phyloP scores from a whole-genome alignment of 202 grass and related monocot species.

The Panicum virgatum region DNA sequence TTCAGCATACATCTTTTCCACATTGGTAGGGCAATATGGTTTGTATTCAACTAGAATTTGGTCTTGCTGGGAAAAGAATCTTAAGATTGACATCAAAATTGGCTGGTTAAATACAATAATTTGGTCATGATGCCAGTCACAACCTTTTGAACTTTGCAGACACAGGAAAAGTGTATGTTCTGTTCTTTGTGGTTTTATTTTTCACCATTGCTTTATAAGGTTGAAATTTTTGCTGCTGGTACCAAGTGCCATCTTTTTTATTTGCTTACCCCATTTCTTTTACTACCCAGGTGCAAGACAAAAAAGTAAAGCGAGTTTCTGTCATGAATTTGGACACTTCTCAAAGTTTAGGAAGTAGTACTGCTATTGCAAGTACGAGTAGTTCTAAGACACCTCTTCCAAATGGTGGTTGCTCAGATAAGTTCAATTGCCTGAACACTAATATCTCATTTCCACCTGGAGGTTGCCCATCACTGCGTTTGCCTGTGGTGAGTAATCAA shows the following conservation, averaged over 20 bases:
- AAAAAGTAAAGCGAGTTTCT: constrained; percentile 85
- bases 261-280: constrained; percentile 7
- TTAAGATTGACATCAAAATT: constrained; percentile 9
- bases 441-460: constrained; percentile 68
- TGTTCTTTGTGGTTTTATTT: constrained; percentile 17
- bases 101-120: background rate
- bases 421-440: constrained; percentile 37
- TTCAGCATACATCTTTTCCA: background rate
- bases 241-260: background rate
- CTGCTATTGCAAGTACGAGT: constrained; percentile 59
- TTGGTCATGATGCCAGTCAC: background rate
- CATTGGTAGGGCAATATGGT: background rate
- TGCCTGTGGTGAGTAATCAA: constrained; percentile 81
- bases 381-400: constrained; percentile 49
- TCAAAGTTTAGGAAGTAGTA: constrained; percentile 48
- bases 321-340: constrained; percentile 77
- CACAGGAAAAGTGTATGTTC: background rate
- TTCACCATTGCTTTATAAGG: background rate
- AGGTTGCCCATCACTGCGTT: constrained; percentile 69
- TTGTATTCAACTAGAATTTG: background rate
- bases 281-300: constrained; percentile 79
- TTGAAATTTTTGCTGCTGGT: no score
- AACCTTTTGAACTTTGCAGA: background rate
- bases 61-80: background rate
- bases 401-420: constrained; percentile 70